Percentiles rank a stretch among this genome's conserved stretches.
These are phyloP conservation scores for Clarireedia hainanense DNA, from an alignment of 2,329 filamentous ascomycete species.

Conservation along the genomic window DNA sequence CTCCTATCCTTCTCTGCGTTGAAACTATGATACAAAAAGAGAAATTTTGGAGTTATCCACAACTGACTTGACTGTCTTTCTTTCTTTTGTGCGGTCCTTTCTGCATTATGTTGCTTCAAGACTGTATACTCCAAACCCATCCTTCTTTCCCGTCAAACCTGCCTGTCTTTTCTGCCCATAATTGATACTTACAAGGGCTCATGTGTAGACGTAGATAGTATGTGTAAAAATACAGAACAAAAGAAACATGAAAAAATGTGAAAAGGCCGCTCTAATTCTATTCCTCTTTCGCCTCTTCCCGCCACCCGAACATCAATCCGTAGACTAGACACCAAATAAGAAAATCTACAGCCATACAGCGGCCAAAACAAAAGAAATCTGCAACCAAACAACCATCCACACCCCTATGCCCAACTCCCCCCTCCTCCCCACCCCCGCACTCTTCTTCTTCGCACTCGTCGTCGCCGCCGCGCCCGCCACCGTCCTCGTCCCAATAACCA, in stretches of 20 bases:
- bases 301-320: neutral
- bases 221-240: neutral
- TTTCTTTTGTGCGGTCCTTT: too few species aligned
- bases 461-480: constrained; percentile 15
- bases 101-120: too few species aligned
- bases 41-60: too few species aligned
- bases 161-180: too few species aligned
- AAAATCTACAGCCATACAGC: neutral
- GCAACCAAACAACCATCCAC: constrained; percentile 3
- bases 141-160: too few species aligned
- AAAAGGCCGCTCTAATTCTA: neutral
- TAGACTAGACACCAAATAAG: neutral
- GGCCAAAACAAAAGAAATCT: neutral
- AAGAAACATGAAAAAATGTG: neutral
- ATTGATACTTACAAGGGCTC: too few species aligned
- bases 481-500: constrained; percentile 23
- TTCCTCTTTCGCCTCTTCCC: neutral
- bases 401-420: neutral
- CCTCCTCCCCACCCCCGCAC: constrained; percentile 10
- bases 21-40: too few species aligned
- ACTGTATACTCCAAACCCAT: too few species aligned
- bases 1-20: too few species aligned
- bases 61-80: too few species aligned
- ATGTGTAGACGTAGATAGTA: neutral
- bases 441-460: constrained; percentile 18